phyloP scores from a whole-genome alignment of 495 filamentous ascomycete species.

The Darksidea phi region DNA sequence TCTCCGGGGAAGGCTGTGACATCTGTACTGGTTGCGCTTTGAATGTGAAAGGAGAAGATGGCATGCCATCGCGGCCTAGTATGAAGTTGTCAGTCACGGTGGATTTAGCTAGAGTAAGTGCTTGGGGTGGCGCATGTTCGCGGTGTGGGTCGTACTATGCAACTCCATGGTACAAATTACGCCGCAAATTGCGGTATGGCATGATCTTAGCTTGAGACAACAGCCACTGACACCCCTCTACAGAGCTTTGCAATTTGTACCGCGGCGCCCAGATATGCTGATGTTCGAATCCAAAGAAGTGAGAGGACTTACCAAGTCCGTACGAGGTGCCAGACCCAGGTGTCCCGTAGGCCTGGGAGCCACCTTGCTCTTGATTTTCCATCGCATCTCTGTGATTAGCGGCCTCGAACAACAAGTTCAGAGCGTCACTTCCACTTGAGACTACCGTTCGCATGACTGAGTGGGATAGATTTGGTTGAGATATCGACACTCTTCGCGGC shows the following conservation, averaged over 20 bases:
- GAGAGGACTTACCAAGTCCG: too few relatives aligned
- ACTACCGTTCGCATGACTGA: slow-evolving; percentile 36
- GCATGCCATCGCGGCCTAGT: neutral
- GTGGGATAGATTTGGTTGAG: slow-evolving; percentile 22
- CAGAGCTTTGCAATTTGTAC: too few relatives aligned
- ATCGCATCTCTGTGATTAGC: slow-evolving; percentile 43
- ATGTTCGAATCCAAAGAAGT: too few relatives aligned
- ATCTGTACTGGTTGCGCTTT: slow-evolving; percentile 30
- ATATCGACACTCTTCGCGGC: slow-evolving; percentile 23
- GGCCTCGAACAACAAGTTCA: slow-evolving; percentile 56
- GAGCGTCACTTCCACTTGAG: slow-evolving; percentile 51
- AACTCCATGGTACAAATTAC: too few relatives aligned
- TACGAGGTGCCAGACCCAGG: slow-evolving; percentile 24
- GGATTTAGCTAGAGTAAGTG: too few relatives aligned
- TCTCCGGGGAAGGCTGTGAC: slow-evolving; percentile 36
- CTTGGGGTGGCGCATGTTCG: too few relatives aligned
- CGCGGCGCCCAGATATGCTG: too few relatives aligned
- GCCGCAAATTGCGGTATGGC: too few relatives aligned
- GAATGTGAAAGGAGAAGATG: slow-evolving; percentile 32
- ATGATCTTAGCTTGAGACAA: too few relatives aligned
- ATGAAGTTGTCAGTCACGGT: too few relatives aligned
- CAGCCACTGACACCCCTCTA: too few relatives aligned
- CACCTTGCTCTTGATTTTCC: slow-evolving; percentile 20
- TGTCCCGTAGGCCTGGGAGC: slow-evolving; percentile 29
- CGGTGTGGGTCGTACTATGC: too few relatives aligned